Evolutionary conservation across 2,329 filamentous ascomycete species (phyloP), one percentile per base, ranked within the genome.

Genomic region (Fusarium marasasianum): DNA sequence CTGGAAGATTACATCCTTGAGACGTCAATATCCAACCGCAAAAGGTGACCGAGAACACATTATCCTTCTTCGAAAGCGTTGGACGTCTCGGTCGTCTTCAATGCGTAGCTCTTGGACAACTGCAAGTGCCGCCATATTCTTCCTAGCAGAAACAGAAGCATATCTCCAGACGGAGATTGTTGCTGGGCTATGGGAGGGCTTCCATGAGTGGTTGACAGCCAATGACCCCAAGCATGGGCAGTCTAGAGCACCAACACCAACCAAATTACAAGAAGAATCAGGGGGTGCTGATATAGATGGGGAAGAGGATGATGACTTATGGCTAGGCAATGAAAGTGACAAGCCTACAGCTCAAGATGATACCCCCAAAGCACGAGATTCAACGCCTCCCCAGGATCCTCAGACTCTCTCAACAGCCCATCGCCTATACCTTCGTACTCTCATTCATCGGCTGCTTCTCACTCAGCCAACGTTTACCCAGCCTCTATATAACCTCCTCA

Each of bases 101-200:
- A 93, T 97, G 87, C 91, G 96, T 22, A 92, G 91, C 72, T 89
- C 96, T 2, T 99, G 96, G 96, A 96, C 95, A 1, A 97, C 94
- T 0, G 92, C 93, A 76, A 95, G 93, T 78, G 93, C 95, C 6
- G 92, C 94, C 4, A 90, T 97, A 8, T 98, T 98, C 83, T 93
- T 98, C 76, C 86, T 98, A 8, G 94, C 93, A 1, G 95, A 98
- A 80, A 92, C 94, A 20, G 93, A 96, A 75, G 91, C 91, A 7
- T 98, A 97, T 78, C 91, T 98, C 50, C 96, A 98, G 81, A 94
- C 93, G 3, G 95, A 98, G 79, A 92, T 98, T 12, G 92, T 98
- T 20, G 90, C 91, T 68, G 91, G 91, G 38, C 91, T 94, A 4
- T 98, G 95, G 90, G 89, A 92, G 22, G 91, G 93, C 58, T 95